Base-by-base conservation (phyloP, 805 yeast genomes). In the Debaryomyces tyrocola region DNA sequence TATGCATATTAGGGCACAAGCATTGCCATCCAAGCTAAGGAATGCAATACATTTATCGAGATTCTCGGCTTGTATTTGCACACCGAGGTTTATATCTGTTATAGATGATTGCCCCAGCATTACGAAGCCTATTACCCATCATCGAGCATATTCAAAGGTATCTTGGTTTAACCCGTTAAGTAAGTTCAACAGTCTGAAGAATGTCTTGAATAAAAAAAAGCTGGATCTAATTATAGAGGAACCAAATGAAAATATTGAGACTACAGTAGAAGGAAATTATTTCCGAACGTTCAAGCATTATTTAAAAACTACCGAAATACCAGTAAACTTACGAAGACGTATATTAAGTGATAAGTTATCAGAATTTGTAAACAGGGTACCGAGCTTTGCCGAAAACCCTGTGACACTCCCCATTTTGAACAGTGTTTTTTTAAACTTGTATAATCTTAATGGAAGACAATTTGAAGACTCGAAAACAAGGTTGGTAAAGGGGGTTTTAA, bases 281-380 rank as follows among this genome's bases (percentile, higher is more conserved):
- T n/a, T 52, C 6, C 49, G 44, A 6, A 59, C 55, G 21, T 43
- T 66, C 44, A 60, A 57, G 47, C 67, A 63, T 47, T 63, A 57
- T 36, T 50, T 62, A 21, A 60, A 63, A 37, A 55, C 66, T 6
- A 52, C 58, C 6, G 70, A 65, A 20, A 51, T 63, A 15, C 58
- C 67, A 3, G 34, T 28, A 10, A 54, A 49, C 3, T 46, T 56
- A 11, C 54, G 64, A 15, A 42, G 44, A 10, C 46, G 46, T 37
- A 52, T 63, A 12, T 44, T 66, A 31, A 48, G 45, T 6, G 44
- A 47, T 3, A 63, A 59, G 46, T 46, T 65, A 36, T 21, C 47
- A 9, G 53, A 53, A n/a, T 51, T 58, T 37, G 37, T 62, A 12
- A 18, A 46, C 2, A 28, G 41, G 4, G 51, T 51, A 1, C 36